phyloP scores from a whole-genome alignment of 2,329 filamentous ascomycete genomes.

The Polytolypa hystricis region DNA sequence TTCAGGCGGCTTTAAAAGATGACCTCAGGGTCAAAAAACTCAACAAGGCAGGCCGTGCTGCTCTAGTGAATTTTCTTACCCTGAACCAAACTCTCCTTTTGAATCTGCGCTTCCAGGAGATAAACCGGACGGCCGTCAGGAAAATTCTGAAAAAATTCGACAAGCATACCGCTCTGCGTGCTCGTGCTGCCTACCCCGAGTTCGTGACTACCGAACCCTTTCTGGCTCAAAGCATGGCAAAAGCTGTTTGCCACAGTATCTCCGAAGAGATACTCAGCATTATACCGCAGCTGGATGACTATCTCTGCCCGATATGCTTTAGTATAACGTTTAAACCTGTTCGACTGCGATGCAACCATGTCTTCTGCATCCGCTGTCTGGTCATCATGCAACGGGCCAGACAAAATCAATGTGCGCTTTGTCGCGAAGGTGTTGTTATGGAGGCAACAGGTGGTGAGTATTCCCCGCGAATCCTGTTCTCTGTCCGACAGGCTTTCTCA shows the following conservation, averaged over 20 bases:
- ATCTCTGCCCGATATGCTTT: constrained; percentile 70
- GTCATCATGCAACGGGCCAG: constrained; percentile 64
- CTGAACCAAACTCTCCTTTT: constrained; percentile 69
- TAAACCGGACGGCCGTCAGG: constrained; percentile 63
- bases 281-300: constrained; percentile 76
- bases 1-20: constrained; percentile 51
- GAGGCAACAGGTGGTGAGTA: constrained; percentile 53
- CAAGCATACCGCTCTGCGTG: constrained; percentile 66
- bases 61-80: constrained; percentile 57
- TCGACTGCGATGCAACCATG: constrained; percentile 60
- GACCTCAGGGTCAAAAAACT: constrained; percentile 43
- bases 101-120: constrained; percentile 71
- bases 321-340: constrained; percentile 71
- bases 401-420: constrained; percentile 63
- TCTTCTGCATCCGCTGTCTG: constrained; percentile 76
- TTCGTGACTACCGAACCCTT: constrained; percentile 49
- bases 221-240: constrained; percentile 57
- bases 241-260: constrained; percentile 64
- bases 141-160: constrained; percentile 92
- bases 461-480: no score
- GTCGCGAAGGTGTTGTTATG: constrained; percentile 60
- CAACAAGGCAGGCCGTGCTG: constrained; percentile 49
- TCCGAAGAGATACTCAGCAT: constrained; percentile 59
- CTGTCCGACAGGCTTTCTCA: no score
- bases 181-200: constrained; percentile 51